These are phyloP conservation scores for Colletotrichum sp. DNA, from an alignment of 2,329 filamentous ascomycete species.

Conservation along the genomic window DNA sequence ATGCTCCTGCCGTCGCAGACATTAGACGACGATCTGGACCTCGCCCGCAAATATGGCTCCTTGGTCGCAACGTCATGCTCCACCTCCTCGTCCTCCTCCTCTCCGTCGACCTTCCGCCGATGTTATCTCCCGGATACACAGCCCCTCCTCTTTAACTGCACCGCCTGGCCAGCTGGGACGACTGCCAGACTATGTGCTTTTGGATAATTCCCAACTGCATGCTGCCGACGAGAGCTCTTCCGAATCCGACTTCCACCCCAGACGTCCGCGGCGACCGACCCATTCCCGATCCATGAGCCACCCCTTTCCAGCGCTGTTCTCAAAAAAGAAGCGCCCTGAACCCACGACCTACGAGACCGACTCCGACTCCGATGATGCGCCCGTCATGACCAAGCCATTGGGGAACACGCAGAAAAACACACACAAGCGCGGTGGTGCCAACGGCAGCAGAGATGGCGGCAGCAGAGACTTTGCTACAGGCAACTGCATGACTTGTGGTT, in stretches of 20 bases:
- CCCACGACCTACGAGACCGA: constrained; percentile 35
- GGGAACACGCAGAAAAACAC: constrained; percentile 31
- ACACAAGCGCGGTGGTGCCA: constrained; percentile 37
- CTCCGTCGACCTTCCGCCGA: constrained; percentile 28
- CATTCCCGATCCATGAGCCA: constrained; percentile 79
- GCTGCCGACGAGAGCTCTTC: constrained; percentile 50
- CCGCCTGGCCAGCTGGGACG: constrained; percentile 22
- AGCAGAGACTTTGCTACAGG: constrained; percentile 70
- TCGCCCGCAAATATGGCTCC: constrained; percentile 35
- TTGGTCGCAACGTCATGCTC: constrained; percentile 26
- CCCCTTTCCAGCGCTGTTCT: constrained; percentile 77
- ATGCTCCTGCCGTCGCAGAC: constrained; percentile 19
- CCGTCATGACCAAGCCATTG: constrained; percentile 27
- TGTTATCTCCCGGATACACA: constrained; percentile 41
- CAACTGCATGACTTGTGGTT: constrained; percentile 86
- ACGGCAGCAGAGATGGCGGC: constrained; percentile 43
- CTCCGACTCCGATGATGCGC: constrained; percentile 34
- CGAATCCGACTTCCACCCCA: constrained; percentile 44
- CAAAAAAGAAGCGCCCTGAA: constrained; percentile 60
- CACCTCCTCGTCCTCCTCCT: constrained; percentile 23
- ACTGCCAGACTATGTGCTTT: constrained; percentile 26
- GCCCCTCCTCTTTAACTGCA: constrained; percentile 30
- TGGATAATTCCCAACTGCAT: constrained; percentile 26
- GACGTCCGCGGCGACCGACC: constrained; percentile 26
- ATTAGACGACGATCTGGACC: constrained; percentile 17